Conservation (phyloP, 345 rosid genomes). For the Eucalyptus microcorys region DNA sequence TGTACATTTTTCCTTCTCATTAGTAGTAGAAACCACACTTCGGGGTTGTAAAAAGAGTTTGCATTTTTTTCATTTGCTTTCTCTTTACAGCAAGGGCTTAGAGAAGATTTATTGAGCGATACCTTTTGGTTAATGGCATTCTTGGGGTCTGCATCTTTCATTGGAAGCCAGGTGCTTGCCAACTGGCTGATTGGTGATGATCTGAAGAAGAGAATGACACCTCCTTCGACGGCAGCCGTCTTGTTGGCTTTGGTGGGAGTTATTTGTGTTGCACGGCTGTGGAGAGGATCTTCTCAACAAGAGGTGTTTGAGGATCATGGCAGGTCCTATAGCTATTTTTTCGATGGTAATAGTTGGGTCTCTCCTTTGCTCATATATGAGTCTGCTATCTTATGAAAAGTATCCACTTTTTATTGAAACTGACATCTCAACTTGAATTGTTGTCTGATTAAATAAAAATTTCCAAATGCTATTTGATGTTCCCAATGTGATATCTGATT, state of each 20-base stretch:
- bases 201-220: constrained; percentile 25
- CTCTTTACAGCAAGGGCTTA: constrained; percentile 62
- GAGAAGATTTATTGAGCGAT: constrained; percentile 61
- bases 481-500: not conserved
- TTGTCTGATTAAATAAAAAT: not conserved
- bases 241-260: constrained; percentile 43
- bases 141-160: constrained; percentile 60
- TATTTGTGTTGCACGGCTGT: constrained; percentile 27
- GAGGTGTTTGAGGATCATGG: constrained; percentile 25
- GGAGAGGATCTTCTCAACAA: constrained; percentile 34
- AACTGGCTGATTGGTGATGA: constrained; percentile 50
- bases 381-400: not conserved
- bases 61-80: not conserved
- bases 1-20: not conserved
- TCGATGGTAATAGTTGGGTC: constrained; percentile 40
- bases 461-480: not conserved
- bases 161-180: constrained; percentile 66
- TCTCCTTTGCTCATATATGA: not conserved
- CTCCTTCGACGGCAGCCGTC: constrained; percentile 28
- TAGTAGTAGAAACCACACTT: not conserved
- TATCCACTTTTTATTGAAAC: not conserved
- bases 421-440: not conserved
- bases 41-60: not conserved
- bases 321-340: constrained; percentile 30
- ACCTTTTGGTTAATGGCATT: constrained; percentile 93